phyloP scores from a whole-genome alignment of 768 basidiomycete genomes.

The Hypsizygus marmoreus region DNA sequence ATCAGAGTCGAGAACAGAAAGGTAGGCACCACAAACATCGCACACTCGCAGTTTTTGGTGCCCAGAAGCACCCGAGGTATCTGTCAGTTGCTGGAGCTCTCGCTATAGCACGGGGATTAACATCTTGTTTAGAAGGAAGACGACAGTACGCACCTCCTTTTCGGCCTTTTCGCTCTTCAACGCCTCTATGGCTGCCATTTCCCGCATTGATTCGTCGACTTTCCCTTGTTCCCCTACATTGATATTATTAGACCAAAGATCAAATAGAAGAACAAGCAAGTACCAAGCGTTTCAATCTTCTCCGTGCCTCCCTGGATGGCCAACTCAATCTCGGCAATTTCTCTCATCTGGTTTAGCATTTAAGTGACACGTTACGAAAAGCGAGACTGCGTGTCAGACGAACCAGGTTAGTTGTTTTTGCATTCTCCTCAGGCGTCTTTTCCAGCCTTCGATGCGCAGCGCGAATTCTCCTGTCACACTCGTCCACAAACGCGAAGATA shows the following conservation, averaged over 20 bases:
- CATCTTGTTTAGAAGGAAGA: conserved; percentile 12
- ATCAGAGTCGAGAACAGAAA: conserved; percentile 97
- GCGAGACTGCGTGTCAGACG: conserved; percentile 23
- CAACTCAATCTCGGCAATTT: conserved; percentile 98
- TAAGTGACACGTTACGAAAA: conserved; percentile 2
- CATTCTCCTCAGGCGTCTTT: conserved; percentile 99
- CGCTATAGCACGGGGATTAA: conserved; percentile 49
- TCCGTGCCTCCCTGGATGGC: conserved; percentile 99
- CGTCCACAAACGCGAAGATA: conserved; percentile 95
- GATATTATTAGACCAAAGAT: conserved; percentile 14
- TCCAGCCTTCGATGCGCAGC: conserved; percentile 93
- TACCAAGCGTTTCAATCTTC: conserved; percentile 93
- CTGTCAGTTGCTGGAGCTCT: conserved; percentile 93
- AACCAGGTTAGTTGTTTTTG: conserved; percentile 95
- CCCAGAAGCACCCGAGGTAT: conserved; percentile 98
- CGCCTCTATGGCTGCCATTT: conserved; percentile 96
- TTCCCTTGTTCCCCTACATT: conserved; percentile 92
- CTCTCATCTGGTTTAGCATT: conserved; percentile 85
- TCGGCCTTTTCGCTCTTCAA: conserved; percentile 94
- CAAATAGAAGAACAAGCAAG: conserved; percentile 13
- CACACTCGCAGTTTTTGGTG: conserved; percentile 99
- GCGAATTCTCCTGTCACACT: conserved; percentile 95
- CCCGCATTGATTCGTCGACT: conserved; percentile 98
- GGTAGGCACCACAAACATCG: conserved; percentile 99
- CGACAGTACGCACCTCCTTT: conserved; percentile 71